Conservation (phyloP, 768 basidiomycete genomes). For the Boletus bicolor region DNA sequence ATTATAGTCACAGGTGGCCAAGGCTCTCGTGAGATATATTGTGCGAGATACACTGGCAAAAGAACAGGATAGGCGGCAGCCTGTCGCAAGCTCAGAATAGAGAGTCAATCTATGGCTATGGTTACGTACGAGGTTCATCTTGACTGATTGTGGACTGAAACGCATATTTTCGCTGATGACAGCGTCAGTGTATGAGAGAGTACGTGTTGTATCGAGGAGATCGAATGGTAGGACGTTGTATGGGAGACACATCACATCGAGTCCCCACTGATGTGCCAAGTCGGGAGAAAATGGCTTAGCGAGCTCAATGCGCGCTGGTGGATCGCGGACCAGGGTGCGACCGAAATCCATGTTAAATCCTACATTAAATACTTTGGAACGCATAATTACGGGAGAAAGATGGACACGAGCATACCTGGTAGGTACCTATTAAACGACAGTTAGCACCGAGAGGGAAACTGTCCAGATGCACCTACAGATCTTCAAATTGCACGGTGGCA, state of each 20-base stretch:
- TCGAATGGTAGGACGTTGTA: slow-evolving; percentile 54
- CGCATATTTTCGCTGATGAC: slow-evolving; percentile 37
- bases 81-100: slow-evolving; percentile 30
- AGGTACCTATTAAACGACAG: slow-evolving; percentile 22
- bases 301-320: slow-evolving; percentile 21
- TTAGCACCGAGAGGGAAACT: slow-evolving; percentile 11
- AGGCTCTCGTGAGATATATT: slow-evolving; percentile 38
- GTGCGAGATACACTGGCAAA: slow-evolving; percentile 59
- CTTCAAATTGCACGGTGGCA: slow-evolving; percentile 35
- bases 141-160: slow-evolving; percentile 44
- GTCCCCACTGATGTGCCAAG: slow-evolving; percentile 45
- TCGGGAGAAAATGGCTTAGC: slow-evolving; percentile 48
- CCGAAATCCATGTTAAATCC: slow-evolving; percentile 37
- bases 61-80: slow-evolving; percentile 60
- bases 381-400: not conserved
- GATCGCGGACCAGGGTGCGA: slow-evolving; percentile 37
- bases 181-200: slow-evolving; percentile 36
- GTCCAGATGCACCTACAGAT: slow-evolving; percentile 43
- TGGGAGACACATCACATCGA: slow-evolving; percentile 53
- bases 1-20: slow-evolving; percentile 31
- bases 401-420: slow-evolving; percentile 21
- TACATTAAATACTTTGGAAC: slow-evolving; percentile 1
- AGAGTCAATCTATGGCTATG: not conserved
- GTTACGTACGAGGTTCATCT: slow-evolving; percentile 42
- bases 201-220: slow-evolving; percentile 37